Evolutionary conservation across 129 eudicot species (phyloP), one percentile per base, ranked within the genome.

Genomic region (Flaveria sonorensis): DNA sequence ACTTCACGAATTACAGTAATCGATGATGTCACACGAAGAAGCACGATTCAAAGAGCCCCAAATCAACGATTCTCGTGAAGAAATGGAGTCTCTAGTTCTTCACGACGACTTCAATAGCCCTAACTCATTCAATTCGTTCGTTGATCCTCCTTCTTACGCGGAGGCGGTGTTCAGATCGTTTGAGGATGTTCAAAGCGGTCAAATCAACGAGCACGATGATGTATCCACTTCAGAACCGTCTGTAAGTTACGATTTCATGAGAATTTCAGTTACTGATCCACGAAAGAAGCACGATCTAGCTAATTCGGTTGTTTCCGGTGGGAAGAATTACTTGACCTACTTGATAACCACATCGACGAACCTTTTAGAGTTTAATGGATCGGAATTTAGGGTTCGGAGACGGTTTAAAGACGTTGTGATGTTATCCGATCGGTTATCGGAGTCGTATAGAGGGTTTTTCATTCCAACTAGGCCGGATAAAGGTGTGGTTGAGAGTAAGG

Each of bases 401-500:
- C 84, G 98, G 86, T 94, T 94, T 82, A 83, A 78, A 51, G 98
- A 94, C 26, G 84, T 94, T 12, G 98, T 94, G 46, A 87, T 88
- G 20, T 67, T 94, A 50, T 82, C 97, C 3, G 98, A 94, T 66
- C 83, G 96, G 65, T 84, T 94, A 59, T 73, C 76, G 10, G 93
- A 89, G 63, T 76, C 85, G 9, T 89, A 82, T 43, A 70, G 96
- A 40, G 98, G 98, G 10, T 89, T 42, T 85, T 89, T 91, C 24
- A 83, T 94, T 18, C 98, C 98, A 4, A 26, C 86, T 0, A 83
- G 98, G 80, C 98, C 98, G 40, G 98, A 94, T 77, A 94, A 94
- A 86, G 83, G 92, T 74, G 92, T 91, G 24, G 92, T 93, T 50
- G 98, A 91, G 93, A 81, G 96, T 19, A 91, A 90, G 64, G 89